Evolutionary conservation across 1,284 basidiomycete species (phyloP).

Genomic region (Volvariella volvacea): DNA sequence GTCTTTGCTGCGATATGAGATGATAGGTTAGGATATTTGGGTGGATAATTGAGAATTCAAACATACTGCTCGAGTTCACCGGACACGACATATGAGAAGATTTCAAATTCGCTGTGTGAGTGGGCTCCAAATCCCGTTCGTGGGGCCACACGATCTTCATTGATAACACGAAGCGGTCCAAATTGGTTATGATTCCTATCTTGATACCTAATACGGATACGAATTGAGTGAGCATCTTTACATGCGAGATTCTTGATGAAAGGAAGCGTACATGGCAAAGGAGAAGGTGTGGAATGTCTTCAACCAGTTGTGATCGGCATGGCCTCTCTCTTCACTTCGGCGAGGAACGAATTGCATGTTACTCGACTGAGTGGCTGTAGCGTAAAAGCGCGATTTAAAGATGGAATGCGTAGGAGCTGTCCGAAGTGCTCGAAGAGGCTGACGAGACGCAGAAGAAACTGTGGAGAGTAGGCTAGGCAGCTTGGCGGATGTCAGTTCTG

Average conservation of each 20-base stretch:
- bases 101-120: constrained; percentile 82
- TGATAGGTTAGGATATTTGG: constrained; percentile 1
- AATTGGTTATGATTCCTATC: constrained; percentile 50
- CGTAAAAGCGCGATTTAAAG: too few species aligned
- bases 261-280: constrained; percentile 58
- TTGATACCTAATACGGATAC: constrained; percentile 48
- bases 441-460: too few species aligned
- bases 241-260: not conserved
- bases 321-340: constrained; percentile 63
- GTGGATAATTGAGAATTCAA: not conserved
- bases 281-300: constrained; percentile 88
- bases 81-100: constrained; percentile 82
- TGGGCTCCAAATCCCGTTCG: constrained; percentile 83
- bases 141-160: constrained; percentile 84
- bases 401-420: not conserved
- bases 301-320: constrained; percentile 85
- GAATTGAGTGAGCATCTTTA: not conserved
- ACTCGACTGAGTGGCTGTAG: too few species aligned
- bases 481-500: too few species aligned
- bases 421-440: too few species aligned
- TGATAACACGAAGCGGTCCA: constrained; percentile 70
- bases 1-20: constrained; percentile 54
- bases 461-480: too few species aligned
- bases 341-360: constrained; percentile 45
- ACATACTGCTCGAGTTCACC: constrained; percentile 75